A percentile compares a stretch with the other conserved stretches of the same genome.
These are phyloP conservation scores for Malassezia japonica DNA, from an alignment of 1,284 basidiomycete species.

Conservation along the genomic window DNA sequence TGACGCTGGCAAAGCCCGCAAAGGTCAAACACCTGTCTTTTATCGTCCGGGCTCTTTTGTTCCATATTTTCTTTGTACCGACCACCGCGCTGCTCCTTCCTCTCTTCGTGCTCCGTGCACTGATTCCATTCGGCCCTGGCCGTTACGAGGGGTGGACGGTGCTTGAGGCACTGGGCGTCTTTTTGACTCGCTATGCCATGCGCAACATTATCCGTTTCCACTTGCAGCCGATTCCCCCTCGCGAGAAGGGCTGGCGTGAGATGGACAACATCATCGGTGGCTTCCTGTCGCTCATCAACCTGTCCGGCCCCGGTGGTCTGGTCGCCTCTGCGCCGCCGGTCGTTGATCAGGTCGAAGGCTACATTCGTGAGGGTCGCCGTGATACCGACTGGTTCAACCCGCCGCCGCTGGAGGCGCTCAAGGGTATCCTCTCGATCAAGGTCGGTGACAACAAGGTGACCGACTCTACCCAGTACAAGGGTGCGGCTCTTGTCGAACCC, in stretches of 20 bases:
- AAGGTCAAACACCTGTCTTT: not conserved
- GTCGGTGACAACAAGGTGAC: constrained; percentile 17
- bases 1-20: not conserved
- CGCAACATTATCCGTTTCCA: constrained; percentile 27
- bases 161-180: constrained; percentile 25
- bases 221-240: constrained; percentile 36
- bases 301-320: constrained; percentile 34
- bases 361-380: constrained; percentile 19
- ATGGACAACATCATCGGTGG: constrained; percentile 25
- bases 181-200: constrained; percentile 30
- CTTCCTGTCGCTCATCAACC: constrained; percentile 26
- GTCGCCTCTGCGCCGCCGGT: constrained; percentile 25
- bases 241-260: constrained; percentile 37
- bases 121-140: constrained; percentile 26
- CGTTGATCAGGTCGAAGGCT: constrained; percentile 20
- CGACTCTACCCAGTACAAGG: constrained; percentile 23
- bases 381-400: constrained; percentile 43
- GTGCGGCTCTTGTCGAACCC: constrained; percentile 37
- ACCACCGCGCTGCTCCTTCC: constrained; percentile 27
- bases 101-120: constrained; percentile 24
- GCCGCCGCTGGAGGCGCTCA: constrained; percentile 30
- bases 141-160: constrained; percentile 24
- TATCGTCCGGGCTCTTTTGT: constrained; percentile 17
- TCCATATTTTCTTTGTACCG: constrained; percentile 36
- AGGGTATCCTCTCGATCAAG: constrained; percentile 36